Evolutionary conservation across 768 basidiomycete species (phyloP).

Genomic region (Termitomyces sp.): DNA sequence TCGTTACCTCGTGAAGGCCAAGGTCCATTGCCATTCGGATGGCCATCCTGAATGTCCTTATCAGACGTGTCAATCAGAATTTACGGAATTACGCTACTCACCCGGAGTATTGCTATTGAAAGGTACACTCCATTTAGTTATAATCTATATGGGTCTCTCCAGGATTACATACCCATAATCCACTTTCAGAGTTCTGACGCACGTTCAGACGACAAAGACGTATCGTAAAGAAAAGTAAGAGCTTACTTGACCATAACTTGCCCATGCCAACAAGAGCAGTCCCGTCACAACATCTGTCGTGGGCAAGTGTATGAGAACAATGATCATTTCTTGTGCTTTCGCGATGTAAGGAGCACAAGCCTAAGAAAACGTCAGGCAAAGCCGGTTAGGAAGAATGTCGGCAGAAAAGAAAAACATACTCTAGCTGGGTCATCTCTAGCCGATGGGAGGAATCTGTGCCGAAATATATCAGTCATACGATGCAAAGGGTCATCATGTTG

Average conservation of each 20-base stretch:
- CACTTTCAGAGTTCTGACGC: slow-evolving; percentile 14
- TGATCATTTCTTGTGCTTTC: slow-evolving; percentile 13
- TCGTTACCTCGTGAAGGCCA: slow-evolving; percentile 11
- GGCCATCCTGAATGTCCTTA: slow-evolving; percentile 8
- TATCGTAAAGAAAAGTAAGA: background rate
- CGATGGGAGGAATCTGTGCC: slow-evolving; percentile 10
- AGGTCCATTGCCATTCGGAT: slow-evolving; percentile 15
- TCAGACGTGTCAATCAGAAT: slow-evolving; percentile 1
- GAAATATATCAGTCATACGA: background rate
- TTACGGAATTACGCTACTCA: background rate
- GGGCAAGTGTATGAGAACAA: slow-evolving; percentile 11
- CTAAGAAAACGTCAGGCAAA: background rate
- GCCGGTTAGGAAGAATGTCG: background rate
- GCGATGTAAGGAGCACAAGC: slow-evolving; percentile 13
- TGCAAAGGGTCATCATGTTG: background rate
- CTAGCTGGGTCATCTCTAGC: slow-evolving; percentile 12
- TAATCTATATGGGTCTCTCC: background rate
- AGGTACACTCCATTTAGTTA: background rate
- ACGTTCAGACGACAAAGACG: background rate
- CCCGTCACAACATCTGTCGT: slow-evolving; percentile 14
- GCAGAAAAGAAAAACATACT: background rate
- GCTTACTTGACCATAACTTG: slow-evolving; percentile 13
- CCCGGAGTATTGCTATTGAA: slow-evolving; percentile 14
- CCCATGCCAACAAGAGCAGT: slow-evolving; percentile 14
- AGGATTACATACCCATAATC: slow-evolving; percentile 12